A percentile compares a stretch with the other conserved stretches of the same genome.
phyloP scores from a whole-genome alignment of 192 early-diverging fungal species.

The Backusella tarrabulga region DNA sequence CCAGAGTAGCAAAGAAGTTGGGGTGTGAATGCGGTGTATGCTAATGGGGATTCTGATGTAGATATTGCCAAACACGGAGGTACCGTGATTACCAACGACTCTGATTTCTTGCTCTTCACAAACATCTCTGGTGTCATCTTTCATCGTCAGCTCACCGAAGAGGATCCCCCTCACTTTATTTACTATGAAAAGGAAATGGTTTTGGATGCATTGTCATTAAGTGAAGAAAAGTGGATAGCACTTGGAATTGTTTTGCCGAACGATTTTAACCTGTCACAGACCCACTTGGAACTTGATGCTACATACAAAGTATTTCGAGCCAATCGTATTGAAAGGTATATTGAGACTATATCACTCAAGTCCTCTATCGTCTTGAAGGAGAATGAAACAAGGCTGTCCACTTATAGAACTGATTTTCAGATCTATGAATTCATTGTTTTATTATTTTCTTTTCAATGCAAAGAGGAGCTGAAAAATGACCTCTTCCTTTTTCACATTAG shows the following conservation, averaged over 20 bases:
- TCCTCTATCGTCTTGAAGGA: not conserved
- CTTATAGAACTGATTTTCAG: not conserved
- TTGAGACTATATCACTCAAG: not conserved
- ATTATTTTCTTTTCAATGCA: no score
- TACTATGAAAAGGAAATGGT: not conserved
- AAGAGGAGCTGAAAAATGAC: no score
- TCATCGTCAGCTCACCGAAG: not conserved
- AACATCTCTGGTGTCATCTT: not conserved
- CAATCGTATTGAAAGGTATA: not conserved
- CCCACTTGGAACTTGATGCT: not conserved
- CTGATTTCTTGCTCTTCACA: not conserved
- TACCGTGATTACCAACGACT: not conserved
- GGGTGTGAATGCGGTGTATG: not conserved
- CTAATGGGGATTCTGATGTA: not conserved
- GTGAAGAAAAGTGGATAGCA: not conserved
- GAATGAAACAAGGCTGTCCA: not conserved
- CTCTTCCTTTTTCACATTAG: no score
- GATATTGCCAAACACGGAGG: not conserved
- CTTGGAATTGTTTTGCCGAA: not conserved
- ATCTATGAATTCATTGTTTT: not conserved
- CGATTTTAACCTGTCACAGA: not conserved
- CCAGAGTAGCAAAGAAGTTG: not conserved
- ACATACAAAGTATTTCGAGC: not conserved
- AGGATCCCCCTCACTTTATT: not conserved
- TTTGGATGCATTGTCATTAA: not conserved